A percentile compares a stretch with the other conserved stretches of the same genome.
Conservation (phyloP, 2,329 filamentous ascomycete species). For the Hypoxylon sp. region DNA sequence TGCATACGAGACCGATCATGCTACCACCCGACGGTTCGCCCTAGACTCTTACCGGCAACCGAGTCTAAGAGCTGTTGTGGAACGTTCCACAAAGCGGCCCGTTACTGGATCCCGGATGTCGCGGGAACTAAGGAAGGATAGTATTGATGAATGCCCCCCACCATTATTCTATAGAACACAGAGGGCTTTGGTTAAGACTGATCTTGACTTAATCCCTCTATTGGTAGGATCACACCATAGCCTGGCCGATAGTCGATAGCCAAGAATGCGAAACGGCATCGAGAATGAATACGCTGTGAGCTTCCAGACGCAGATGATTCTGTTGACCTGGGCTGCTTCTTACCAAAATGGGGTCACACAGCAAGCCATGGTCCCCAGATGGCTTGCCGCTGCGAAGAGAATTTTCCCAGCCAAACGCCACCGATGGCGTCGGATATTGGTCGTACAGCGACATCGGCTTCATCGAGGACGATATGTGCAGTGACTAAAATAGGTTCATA, state of each 20-base stretch:
- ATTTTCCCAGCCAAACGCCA: background rate
- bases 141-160: too few species aligned
- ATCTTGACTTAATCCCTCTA: too few species aligned
- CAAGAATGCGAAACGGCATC: background rate
- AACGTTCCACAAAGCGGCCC: too few species aligned
- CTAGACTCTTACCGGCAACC: too few species aligned
- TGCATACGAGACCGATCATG: background rate
- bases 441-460: background rate
- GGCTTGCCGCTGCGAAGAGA: background rate
- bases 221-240: too few species aligned
- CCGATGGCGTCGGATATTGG: background rate
- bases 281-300: background rate
- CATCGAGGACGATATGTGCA: background rate
- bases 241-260: background rate
- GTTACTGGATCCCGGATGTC: too few species aligned
- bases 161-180: too few species aligned
- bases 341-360: background rate
- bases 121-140: too few species aligned
- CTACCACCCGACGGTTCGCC: too few species aligned
- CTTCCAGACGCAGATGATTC: conserved; percentile 7
- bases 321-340: background rate
- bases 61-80: too few species aligned
- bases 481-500: background rate
- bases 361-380: background rate
- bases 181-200: too few species aligned